Evolutionary conservation across 2,329 filamentous ascomycete species (phyloP).

Genomic region (Verticillium klebahnii): DNA sequence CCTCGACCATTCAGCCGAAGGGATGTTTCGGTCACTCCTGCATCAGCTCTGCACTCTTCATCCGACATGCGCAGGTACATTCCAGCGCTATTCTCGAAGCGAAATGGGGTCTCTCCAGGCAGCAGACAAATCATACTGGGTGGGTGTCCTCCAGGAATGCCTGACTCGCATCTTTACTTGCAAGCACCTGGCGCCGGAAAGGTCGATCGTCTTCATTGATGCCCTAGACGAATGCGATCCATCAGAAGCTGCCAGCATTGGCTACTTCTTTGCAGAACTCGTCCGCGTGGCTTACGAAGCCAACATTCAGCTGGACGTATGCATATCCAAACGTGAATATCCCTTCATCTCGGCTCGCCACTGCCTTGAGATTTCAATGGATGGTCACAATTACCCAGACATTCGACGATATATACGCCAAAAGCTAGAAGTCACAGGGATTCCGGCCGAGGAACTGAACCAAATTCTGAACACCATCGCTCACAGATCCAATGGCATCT

Average conservation of each 20-base stretch:
- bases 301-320: slow-evolving; percentile 3
- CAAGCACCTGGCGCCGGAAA: neutral
- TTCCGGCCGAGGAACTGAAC: neutral
- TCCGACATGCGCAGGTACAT: neutral
- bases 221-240: slow-evolving; percentile 12
- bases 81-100: neutral
- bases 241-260: neutral
- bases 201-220: slow-evolving; percentile 10
- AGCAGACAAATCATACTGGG: too few relatives aligned
- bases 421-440: neutral
- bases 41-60: slow-evolving; percentile 4
- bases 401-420: slow-evolving; percentile 6
- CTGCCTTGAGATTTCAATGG: neutral
- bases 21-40: slow-evolving; percentile 6
- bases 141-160: neutral
- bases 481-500: slow-evolving; percentile 4
- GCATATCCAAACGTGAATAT: slow-evolving; percentile 4
- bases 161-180: neutral
- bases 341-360: too few relatives aligned
- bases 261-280: slow-evolving; percentile 4
- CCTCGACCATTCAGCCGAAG: slow-evolving; percentile 3
- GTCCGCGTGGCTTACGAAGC: neutral
- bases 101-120: neutral
- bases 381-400: slow-evolving; percentile 5
- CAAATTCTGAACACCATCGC: slow-evolving; percentile 1